Evolutionary conservation across 1,284 basidiomycete genomes (phyloP).

Genomic region (Irpex lacteus): DNA sequence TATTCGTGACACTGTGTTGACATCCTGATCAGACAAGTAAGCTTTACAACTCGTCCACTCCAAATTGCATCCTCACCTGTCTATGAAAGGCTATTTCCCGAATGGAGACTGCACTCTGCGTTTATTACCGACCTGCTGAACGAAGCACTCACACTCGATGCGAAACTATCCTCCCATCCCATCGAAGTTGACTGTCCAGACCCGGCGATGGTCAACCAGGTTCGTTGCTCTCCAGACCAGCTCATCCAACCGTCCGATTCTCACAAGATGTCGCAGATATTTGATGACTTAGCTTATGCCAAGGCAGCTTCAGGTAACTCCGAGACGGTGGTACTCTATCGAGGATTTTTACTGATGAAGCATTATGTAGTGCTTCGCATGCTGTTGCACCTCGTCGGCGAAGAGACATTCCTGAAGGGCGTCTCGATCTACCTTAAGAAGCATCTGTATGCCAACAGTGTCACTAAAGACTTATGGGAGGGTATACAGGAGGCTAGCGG

Average conservation of each 20-base stretch:
- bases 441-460: constrained; percentile 80
- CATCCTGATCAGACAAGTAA: not conserved
- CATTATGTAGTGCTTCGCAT: constrained; percentile 77
- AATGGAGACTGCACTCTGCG: constrained; percentile 72
- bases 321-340: not conserved
- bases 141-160: constrained; percentile 78
- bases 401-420: constrained; percentile 85
- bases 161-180: constrained; percentile 90
- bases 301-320: constrained; percentile 76
- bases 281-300: constrained; percentile 82
- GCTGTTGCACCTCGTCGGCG: constrained; percentile 87
- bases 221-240: constrained; percentile 18
- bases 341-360: not conserved
- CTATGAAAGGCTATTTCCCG: constrained; percentile 61
- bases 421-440: constrained; percentile 93
- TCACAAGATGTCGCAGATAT: constrained; percentile 51
- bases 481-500: constrained; percentile 81
- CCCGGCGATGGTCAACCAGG: constrained; percentile 83
- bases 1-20: not conserved
- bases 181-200: constrained; percentile 93
- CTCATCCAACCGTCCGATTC: no score
- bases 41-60: constrained; percentile 5
- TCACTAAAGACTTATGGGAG: constrained; percentile 88
- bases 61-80: constrained; percentile 3
- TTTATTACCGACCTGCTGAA: constrained; percentile 66